Percentiles rank a stretch among this genome's conserved stretches.
Evolutionary conservation across 352 stramenopile genomes (phyloP).

Genomic region (Phytophthora idaei): DNA sequence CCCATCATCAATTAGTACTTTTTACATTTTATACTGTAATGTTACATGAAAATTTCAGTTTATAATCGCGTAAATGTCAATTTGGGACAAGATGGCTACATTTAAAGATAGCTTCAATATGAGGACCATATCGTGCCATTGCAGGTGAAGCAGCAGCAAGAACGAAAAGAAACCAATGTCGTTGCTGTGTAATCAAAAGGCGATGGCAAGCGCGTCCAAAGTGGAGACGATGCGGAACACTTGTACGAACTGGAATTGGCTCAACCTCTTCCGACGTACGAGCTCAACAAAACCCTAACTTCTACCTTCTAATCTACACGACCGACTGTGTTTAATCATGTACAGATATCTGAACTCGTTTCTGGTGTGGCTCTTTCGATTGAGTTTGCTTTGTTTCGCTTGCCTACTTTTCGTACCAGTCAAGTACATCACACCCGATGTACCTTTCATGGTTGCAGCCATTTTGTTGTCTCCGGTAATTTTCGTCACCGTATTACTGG

Average conservation of each 20-base stretch:
- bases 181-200: background rate
- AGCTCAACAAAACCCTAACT: constrained; percentile 20
- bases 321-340: constrained; percentile 10
- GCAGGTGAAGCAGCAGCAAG: background rate
- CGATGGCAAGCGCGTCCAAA: background rate
- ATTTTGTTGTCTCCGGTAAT: constrained; percentile 17
- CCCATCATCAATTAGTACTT: background rate
- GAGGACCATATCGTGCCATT: constrained; percentile 2
- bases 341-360: constrained; percentile 15
- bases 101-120: constrained; percentile 1
- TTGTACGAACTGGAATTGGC: constrained; percentile 27
- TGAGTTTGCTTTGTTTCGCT: constrained; percentile 23
- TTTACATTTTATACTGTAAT: background rate
- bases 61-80: background rate
- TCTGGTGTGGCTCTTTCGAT: constrained; percentile 16
- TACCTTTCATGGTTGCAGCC: constrained; percentile 13
- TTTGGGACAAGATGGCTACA: background rate
- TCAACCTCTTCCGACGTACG: constrained; percentile 15
- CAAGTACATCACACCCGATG: background rate
- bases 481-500: constrained; percentile 21
- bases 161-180: background rate
- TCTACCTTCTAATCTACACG: constrained; percentile 2
- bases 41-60: background rate
- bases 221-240: background rate
- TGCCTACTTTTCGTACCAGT: constrained; percentile 20